These are phyloP conservation scores for Chaetomium strumarium DNA, from an alignment of 2,329 filamentous ascomycete genomes.

Conservation along the genomic window DNA sequence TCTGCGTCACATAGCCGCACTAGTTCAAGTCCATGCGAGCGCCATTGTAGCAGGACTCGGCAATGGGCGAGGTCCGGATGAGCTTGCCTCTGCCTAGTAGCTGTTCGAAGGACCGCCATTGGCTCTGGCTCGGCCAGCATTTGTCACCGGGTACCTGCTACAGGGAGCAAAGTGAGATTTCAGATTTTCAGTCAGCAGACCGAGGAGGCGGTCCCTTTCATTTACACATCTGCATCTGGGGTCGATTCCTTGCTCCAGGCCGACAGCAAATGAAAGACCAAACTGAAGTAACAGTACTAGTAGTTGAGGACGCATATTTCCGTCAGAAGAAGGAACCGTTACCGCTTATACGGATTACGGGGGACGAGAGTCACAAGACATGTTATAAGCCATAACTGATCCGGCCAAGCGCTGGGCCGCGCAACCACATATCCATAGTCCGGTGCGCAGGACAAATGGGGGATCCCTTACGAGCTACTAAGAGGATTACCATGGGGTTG, in stretches of 20 bases:
- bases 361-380: too few species aligned
- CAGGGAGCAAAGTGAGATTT: not conserved
- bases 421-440: too few species aligned
- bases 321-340: too few species aligned
- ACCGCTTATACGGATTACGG: too few species aligned
- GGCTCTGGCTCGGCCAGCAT: conserved; percentile 44
- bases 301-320: conserved; percentile 10
- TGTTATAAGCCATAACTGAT: too few species aligned
- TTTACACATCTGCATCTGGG: conserved; percentile 12
- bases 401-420: too few species aligned
- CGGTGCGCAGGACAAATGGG: too few species aligned
- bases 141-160: conserved; percentile 37
- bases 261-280: not conserved
- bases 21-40: conserved; percentile 4
- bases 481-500: too few species aligned
- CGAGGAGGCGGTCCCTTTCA: not conserved
- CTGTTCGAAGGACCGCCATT: conserved; percentile 43
- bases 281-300: conserved; percentile 6
- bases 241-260: not conserved
- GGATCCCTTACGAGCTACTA: too few species aligned
- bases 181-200: too few species aligned
- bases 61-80: conserved; percentile 46
- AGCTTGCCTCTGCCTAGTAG: conserved; percentile 42
- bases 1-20: conserved; percentile 9
- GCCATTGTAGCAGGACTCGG: conserved; percentile 41